Evolutionary conservation across 2,329 filamentous ascomycete genomes (phyloP).

Genomic region (Exophiala oligosperma): DNA sequence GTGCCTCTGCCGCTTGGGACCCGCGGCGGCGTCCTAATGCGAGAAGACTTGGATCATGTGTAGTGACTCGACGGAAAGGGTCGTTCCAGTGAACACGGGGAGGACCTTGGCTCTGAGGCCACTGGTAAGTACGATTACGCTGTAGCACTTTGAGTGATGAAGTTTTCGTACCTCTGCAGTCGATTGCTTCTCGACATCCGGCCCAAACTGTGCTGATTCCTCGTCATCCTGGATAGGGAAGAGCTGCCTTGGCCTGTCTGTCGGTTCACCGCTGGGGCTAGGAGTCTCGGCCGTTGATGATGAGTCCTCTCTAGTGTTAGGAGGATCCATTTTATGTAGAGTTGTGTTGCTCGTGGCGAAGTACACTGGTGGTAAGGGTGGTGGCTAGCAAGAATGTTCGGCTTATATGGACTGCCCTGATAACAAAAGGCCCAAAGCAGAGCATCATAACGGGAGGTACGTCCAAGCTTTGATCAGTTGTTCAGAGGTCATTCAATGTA

Average conservation of each 20-base stretch:
- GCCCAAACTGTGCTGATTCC: background rate
- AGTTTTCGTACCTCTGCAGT: background rate
- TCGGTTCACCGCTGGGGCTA: no score
- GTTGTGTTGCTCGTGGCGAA: no score
- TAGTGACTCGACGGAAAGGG: background rate
- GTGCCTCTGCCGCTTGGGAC: conserved; percentile 3
- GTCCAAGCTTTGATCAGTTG: no score
- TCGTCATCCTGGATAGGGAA: background rate
- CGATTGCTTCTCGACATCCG: background rate
- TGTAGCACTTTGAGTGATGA: background rate
- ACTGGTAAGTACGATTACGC: background rate
- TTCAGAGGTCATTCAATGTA: no score
- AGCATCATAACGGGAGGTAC: no score
- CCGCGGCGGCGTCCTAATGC: background rate
- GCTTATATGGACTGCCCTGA: no score
- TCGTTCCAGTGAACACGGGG: conserved; percentile 3
- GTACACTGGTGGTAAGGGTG: no score
- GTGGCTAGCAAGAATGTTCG: no score
- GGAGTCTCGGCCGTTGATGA: no score
- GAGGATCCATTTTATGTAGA: no score
- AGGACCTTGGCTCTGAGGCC: background rate
- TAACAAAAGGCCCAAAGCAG: no score
- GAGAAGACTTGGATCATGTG: background rate
- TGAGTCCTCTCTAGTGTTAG: no score
- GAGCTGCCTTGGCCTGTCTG: background rate